phyloP scores from a whole-genome alignment of 768 basidiomycete genomes.

The Tricholoma matsutake region DNA sequence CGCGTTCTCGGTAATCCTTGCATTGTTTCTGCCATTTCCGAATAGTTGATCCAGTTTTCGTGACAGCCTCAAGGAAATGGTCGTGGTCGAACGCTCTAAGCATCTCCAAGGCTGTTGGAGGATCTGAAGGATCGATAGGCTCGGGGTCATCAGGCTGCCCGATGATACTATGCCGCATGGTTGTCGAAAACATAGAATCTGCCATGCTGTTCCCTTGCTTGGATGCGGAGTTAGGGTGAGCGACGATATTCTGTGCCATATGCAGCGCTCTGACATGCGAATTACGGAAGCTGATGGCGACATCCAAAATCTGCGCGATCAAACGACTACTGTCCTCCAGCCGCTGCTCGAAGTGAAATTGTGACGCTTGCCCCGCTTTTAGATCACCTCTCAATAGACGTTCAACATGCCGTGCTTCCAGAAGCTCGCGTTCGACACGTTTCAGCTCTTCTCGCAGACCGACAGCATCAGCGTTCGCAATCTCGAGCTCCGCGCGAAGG shows the following conservation, averaged over 20 bases:
- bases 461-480: conserved; percentile 64
- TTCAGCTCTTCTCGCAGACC: conserved; percentile 73
- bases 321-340: conserved; percentile 65
- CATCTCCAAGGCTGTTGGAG: conserved; percentile 62
- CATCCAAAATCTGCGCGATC: conserved; percentile 78
- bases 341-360: conserved; percentile 63
- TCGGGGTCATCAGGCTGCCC: conserved; percentile 59
- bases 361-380: conserved; percentile 63
- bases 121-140: conserved; percentile 78
- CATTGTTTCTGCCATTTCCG: conserved; percentile 98
- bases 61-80: conserved; percentile 78
- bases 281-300: conserved; percentile 73
- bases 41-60: conserved; percentile 80
- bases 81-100: conserved; percentile 80
- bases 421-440: conserved; percentile 65
- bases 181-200: conserved; percentile 48
- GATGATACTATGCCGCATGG: conserved; percentile 53
- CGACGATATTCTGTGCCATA: conserved; percentile 54
- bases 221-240: conserved; percentile 45
- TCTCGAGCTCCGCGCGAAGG: conserved; percentile 54
- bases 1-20: conserved; percentile 92
- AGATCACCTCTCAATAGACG: conserved; percentile 72
- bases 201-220: conserved; percentile 44
- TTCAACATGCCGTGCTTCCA: conserved; percentile 65
- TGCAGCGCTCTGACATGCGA: conserved; percentile 72